Evolutionary conservation across 139 green algal genomes (phyloP).

Genomic region (Coelastrella sp.): DNA sequence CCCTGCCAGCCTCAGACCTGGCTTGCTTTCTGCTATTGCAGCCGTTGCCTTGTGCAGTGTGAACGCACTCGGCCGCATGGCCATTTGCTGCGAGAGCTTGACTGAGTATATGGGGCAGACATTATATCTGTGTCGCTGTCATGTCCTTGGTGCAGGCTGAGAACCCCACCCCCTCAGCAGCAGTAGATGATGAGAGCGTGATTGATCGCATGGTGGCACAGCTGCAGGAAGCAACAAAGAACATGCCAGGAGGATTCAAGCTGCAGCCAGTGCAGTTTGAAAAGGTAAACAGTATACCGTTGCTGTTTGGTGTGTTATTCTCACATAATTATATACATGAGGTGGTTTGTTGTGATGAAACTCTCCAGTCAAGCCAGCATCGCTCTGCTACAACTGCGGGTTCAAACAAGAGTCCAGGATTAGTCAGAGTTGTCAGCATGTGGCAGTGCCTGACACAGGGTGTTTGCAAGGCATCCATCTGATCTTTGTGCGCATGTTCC

Average conservation of each 20-base stretch:
- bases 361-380: neutral
- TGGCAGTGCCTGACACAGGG: neutral
- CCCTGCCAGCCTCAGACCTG: no score
- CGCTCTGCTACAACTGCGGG: no score
- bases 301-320: neutral
- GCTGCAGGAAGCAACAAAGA: slow-evolving; percentile 55
- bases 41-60: no score
- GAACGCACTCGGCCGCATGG: no score
- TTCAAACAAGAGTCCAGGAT: no score
- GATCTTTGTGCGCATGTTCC: neutral
- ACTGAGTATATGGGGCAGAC: neutral
- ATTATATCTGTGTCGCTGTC: neutral
- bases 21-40: no score
- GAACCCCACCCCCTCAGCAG: slow-evolving; percentile 33
- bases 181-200: slow-evolving; percentile 76
- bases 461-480: no score
- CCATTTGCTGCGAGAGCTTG: neutral
- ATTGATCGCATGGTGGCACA: slow-evolving; percentile 77
- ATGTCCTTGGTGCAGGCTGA: slow-evolving; percentile 13
- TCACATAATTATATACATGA: neutral
- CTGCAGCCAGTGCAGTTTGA: slow-evolving; percentile 89
- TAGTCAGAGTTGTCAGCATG: neutral
- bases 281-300: slow-evolving; percentile 51
- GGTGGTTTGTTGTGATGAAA: neutral
- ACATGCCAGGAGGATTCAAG: slow-evolving; percentile 71